Evolutionary conservation across 2,329 filamentous ascomycete genomes (phyloP).

Genomic region (Aspergillus flavus): DNA sequence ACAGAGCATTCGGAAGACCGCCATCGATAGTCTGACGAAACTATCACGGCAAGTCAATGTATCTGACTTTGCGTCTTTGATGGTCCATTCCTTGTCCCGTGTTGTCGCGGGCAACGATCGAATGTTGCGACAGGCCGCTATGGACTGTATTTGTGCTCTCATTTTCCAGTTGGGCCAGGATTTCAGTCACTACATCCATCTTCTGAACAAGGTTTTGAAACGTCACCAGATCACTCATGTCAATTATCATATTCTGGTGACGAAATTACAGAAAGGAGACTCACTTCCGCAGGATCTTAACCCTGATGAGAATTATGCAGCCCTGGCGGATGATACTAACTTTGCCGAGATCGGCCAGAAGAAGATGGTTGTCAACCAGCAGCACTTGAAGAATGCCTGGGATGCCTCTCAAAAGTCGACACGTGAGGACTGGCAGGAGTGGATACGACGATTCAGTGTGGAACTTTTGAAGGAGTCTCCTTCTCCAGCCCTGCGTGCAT

Average conservation of each 20-base stretch:
- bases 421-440: slow-evolving; percentile 98
- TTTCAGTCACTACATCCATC: slow-evolving; percentile 90
- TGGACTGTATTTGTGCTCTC: slow-evolving; percentile 92
- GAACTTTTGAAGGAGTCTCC: slow-evolving; percentile 93
- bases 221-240: slow-evolving; percentile 80
- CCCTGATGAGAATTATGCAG: slow-evolving; percentile 77
- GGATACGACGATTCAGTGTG: slow-evolving; percentile 95
- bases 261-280: slow-evolving; percentile 92
- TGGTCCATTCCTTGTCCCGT: slow-evolving; percentile 88
- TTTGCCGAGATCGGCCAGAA: slow-evolving; percentile 85
- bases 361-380: slow-evolving; percentile 95
- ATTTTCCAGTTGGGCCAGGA: slow-evolving; percentile 96
- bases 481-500: slow-evolving; percentile 90
- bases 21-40: slow-evolving; percentile 92
- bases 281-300: slow-evolving; percentile 93
- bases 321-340: slow-evolving; percentile 76
- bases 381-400: slow-evolving; percentile 96
- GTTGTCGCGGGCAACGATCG: slow-evolving; percentile 75
- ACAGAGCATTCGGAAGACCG: slow-evolving; percentile 75
- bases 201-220: slow-evolving; percentile 83
- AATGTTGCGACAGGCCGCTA: slow-evolving; percentile 73
- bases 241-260: slow-evolving; percentile 90
- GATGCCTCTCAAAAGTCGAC: slow-evolving; percentile 96
- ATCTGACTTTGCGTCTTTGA: slow-evolving; percentile 93
- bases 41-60: slow-evolving; percentile 96